Base-by-base conservation (phyloP, 225 moss, liverwort and hornwort species). In the Takakia lepidozioides region DNA sequence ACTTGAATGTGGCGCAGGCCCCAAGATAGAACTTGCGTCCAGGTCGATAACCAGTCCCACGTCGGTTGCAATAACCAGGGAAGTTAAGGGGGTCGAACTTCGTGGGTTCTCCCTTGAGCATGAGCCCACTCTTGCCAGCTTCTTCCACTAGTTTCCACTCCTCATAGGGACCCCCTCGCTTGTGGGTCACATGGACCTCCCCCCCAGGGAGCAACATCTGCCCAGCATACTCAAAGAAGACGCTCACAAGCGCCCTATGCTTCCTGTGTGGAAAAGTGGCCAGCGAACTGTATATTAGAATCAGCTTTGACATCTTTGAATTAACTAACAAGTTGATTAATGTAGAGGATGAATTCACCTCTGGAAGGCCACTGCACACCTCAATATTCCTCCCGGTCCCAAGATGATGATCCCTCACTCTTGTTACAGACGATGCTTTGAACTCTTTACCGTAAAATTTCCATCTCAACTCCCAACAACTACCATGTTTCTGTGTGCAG, bases 171-270 rank as follows among this genome's bases (percentile, higher is more conserved):
- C 21, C 20, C 22, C 43, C 42, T 1, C 25, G 30, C 57, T 51
- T 64, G 42, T 57, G 64, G 4, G 64, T 21, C 2, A 64, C 50
- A 19, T 57, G 49, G 15, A 57, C 10, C 16, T 49, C 27, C 40
- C 64, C 64, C 57, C 35, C 26, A 0, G 37, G 49, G 38, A 50
- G 14, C 19, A 57, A 10, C 64, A 64, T 43, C 1, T 6, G 8
- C 29, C 28, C 2, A 1, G 64, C 57, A 25, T 45, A 41, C 25
- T 0, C 1, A 22, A 64, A 64, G 27, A 64, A 64, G 0, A 0
- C 0, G 4, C 2, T 2, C 49, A 64, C 13, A 14, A 64, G 57
- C 1, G 5, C 1, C 19, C 2, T 21, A 30, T 64, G 64, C 26
- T 0, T 51, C 43, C 57, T 64, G 32, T 24, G 23, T n/a, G 26